Conservation (phyloP, 305 asterid species). For the Fraxinus platypoda region DNA sequence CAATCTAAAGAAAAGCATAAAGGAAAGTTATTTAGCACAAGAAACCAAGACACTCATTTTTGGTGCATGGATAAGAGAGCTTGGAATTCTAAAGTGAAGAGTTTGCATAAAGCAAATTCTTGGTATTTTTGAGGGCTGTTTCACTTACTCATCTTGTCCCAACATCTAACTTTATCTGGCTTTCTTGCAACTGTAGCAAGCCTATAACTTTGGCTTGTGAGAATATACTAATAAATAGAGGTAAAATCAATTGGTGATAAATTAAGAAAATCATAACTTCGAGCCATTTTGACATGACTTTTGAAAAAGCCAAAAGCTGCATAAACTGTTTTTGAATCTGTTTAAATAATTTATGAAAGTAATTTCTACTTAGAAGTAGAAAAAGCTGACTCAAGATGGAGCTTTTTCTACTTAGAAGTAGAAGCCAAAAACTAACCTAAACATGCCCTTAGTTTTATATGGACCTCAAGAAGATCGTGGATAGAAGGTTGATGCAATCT, state of each 20-base stretch:
- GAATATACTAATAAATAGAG: background rate
- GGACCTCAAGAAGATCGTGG: background rate
- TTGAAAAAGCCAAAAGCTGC: background rate
- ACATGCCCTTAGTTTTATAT: background rate
- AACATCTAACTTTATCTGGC: constrained; percentile 54
- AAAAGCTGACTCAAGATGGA: background rate
- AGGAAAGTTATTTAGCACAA: constrained; percentile 64
- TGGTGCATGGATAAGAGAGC: constrained; percentile 54
- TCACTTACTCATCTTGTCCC: constrained; percentile 40
- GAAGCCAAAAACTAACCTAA: background rate
- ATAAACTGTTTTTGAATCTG: background rate
- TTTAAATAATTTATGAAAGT: background rate
- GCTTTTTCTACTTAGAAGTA: background rate
- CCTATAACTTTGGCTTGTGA: constrained; percentile 34
- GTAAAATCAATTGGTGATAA: background rate
- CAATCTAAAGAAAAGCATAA: constrained; percentile 65
- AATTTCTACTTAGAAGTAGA: background rate
- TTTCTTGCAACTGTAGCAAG: constrained; percentile 62
- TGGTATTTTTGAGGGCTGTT: constrained; percentile 38
- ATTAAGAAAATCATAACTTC: background rate
- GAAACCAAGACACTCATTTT: constrained; percentile 60
- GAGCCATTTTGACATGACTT: background rate
- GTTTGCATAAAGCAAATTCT: constrained; percentile 55
- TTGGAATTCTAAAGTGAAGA: constrained; percentile 51
- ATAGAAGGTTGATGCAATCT: background rate